phyloP scores from a whole-genome alignment of 176 grass and related monocot genomes.

The Hordeum vulgare region DNA sequence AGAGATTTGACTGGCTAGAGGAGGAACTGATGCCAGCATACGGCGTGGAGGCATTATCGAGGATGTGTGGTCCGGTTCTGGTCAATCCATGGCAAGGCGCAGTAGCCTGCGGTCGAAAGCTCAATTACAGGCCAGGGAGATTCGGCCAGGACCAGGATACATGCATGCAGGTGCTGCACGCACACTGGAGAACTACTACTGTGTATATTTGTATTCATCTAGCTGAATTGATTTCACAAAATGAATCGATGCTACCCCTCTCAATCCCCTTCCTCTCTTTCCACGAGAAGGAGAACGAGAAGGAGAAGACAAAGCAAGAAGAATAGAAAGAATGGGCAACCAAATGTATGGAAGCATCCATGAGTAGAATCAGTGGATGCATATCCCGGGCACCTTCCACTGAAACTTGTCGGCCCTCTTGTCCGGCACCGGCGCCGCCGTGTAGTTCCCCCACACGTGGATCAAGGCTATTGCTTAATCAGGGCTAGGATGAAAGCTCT shows the following conservation, averaged over 20 bases:
- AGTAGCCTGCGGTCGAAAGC: no score
- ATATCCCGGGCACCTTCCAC: slow-evolving; percentile 66
- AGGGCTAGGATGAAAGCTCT: no score
- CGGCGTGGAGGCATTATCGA: no score
- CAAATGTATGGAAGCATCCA: background rate
- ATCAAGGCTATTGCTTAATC: no score
- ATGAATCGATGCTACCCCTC: background rate
- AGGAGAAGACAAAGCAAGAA: background rate
- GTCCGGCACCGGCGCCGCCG: slow-evolving; percentile 28
- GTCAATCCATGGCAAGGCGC: no score
- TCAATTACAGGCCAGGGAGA: no score
- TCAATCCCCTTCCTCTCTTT: background rate
- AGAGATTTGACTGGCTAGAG: no score
- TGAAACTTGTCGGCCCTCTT: slow-evolving; percentile 45
- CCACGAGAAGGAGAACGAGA: background rate
- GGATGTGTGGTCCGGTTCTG: no score
- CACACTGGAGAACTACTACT: no score
- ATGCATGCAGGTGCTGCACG: no score
- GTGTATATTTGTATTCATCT: background rate
- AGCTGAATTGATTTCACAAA: background rate
- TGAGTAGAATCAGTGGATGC: slow-evolving; percentile 61
- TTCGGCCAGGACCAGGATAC: no score
- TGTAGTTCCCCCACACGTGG: slow-evolving; percentile 73
- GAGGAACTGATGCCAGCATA: no score
- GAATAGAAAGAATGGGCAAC: background rate